These are phyloP conservation scores for Xylariomycetidae sp. DNA, from an alignment of 2,329 filamentous ascomycete genomes.

Conservation along the genomic window DNA sequence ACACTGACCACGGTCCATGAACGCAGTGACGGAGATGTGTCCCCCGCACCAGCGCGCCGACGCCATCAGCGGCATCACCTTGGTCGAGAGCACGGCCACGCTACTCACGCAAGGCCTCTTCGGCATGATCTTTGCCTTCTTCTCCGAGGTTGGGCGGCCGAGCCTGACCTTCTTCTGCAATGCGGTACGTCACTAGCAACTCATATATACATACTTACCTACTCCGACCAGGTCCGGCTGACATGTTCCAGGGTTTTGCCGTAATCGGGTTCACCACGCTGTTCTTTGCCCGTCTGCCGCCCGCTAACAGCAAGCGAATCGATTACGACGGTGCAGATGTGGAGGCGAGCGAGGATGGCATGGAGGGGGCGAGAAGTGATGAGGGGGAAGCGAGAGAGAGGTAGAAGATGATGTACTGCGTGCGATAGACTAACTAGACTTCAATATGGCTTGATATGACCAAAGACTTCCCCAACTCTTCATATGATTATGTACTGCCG, in stretches of 20 bases:
- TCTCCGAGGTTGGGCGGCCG: conserved; percentile 53
- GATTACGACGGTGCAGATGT: conserved; percentile 23
- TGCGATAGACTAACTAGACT: too few species aligned
- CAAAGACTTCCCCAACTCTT: too few species aligned
- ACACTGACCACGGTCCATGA: too few species aligned
- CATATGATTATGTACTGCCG: too few species aligned
- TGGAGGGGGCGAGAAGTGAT: too few species aligned
- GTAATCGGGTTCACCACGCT: conserved; percentile 43
- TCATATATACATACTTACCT: background rate
- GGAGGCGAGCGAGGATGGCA: too few species aligned
- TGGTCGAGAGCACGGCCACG: conserved; percentile 63
- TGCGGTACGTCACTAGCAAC: conserved; percentile 40
- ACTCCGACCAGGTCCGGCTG: conserved; percentile 6
- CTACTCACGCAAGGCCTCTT: conserved; percentile 60
- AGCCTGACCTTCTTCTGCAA: conserved; percentile 64
- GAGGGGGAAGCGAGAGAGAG: too few species aligned
- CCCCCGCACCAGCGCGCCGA: conserved; percentile 55
- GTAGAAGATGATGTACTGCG: too few species aligned
- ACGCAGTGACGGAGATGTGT: conserved; percentile 66
- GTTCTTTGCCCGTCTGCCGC: conserved; percentile 38
- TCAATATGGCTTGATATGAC: too few species aligned
- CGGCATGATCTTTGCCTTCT: conserved; percentile 58
- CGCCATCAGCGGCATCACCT: conserved; percentile 61
- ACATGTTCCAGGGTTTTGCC: conserved; percentile 40
- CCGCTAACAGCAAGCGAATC: conserved; percentile 35